Base-by-base conservation (phyloP, 139 green algal genomes). In the Chlorella sp. region DNA sequence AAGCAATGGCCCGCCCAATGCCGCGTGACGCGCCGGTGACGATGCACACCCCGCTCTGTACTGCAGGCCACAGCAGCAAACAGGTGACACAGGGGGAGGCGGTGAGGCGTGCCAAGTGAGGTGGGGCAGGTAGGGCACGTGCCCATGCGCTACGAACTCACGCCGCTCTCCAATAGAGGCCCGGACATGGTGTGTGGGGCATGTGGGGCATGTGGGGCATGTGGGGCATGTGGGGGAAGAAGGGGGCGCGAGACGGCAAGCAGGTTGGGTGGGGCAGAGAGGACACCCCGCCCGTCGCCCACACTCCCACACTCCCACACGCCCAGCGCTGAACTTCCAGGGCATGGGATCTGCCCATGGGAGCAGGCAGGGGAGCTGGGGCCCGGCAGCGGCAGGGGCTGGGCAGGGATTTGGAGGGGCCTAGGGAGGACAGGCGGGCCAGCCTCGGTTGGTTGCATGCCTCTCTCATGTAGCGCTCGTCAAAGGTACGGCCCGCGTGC, bases 1-100 rank as follows among this genome's bases (percentile, higher is more conserved):
- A 90, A 0, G 97, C 98, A 68, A 99, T 98, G 64, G 97, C 96
- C 37, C 92, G 94, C 71, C 98, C 98, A 83, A 99, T 99, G 85
- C 98, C 98, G 32, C 98, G 94, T 60, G 97, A 99, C 15, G 94
- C 94, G 68, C 98, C 98, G 16, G 97, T 99, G 1, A 99, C 98
- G 22, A 99, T 68, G 91, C 92, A 96, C 37, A 99, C 96, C 48
- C 81, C 91, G 83, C 80, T 66, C 81, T 89, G 80, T 22, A 91
- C 79, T 93, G 85, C 86, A 91, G 18, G 39, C 19, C 48, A 57
- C 48, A 26, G 75, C 28, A n/a, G n/a, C n/a, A n/a, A n/a, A n/a
- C n/a, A n/a, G n/a, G n/a, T n/a, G n/a, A n/a, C n/a, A n/a, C n/a
- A n/a, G n/a, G n/a, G n/a, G n/a, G n/a, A n/a, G n/a, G n/a, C n/a